Evolutionary conservation across 345 rosid genomes (phyloP).

Genomic region (Arabis alpina): DNA sequence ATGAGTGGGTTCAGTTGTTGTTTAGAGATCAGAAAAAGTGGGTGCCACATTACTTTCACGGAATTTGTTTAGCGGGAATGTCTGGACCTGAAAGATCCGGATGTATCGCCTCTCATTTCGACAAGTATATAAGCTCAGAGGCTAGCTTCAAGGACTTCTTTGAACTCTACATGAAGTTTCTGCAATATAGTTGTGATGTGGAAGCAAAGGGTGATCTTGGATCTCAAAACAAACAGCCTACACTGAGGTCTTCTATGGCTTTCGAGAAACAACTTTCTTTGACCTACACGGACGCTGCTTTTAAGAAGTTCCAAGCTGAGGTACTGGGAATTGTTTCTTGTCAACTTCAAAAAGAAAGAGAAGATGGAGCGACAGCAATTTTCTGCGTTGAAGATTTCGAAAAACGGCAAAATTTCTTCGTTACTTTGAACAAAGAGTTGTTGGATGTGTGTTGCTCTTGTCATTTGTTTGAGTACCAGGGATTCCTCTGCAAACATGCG

Average conservation of each 20-base stretch:
- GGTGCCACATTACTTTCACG: conserved; percentile 52
- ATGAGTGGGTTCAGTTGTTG: conserved; percentile 52
- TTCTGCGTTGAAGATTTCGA: conserved; percentile 55
- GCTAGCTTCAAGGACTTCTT: conserved; percentile 51
- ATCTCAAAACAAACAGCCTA: conserved; percentile 50
- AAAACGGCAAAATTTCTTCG: conserved; percentile 46
- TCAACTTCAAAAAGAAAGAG: conserved; percentile 49
- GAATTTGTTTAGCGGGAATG: conserved; percentile 44
- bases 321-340: conserved; percentile 58
- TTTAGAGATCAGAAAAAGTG: conserved; percentile 55
- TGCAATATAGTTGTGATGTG: conserved; percentile 47
- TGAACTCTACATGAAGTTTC: conserved; percentile 45
- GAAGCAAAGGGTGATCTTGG: conserved; percentile 52
- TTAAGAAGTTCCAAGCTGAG: conserved; percentile 60
- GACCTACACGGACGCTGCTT: conserved; percentile 52
- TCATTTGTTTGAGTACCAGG: conserved; percentile 50
- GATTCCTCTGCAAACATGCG: conserved; percentile 56
- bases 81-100: conserved; percentile 38
- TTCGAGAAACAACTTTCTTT: conserved; percentile 55
- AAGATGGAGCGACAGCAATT: conserved; percentile 41
- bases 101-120: conserved; percentile 37
- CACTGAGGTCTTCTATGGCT: conserved; percentile 51
- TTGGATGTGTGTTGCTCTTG: conserved; percentile 52
- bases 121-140: conserved; percentile 36
- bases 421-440: conserved; percentile 44